Percentiles rank a stretch among this genome's conserved stretches.
Evolutionary conservation across 352 stramenopile species (phyloP).

Genomic region (Phytophthora ohioensis): DNA sequence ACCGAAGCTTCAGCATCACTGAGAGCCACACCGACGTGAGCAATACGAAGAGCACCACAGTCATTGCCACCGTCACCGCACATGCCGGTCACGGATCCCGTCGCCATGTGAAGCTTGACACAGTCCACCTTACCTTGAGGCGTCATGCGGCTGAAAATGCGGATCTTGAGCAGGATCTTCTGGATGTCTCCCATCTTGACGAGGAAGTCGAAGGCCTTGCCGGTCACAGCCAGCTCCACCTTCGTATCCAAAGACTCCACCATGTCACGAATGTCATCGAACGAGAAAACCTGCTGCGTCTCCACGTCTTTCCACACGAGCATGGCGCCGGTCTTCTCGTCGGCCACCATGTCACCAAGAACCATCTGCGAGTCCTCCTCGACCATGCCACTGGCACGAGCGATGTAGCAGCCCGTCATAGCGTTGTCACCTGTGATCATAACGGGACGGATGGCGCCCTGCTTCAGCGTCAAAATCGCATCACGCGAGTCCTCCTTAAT

Average conservation of each 20-base stretch:
- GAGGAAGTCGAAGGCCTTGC: slow-evolving; percentile 77
- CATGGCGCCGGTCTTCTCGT: slow-evolving; percentile 38
- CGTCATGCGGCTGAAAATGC: slow-evolving; percentile 87
- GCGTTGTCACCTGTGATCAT: slow-evolving; percentile 93
- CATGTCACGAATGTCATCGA: slow-evolving; percentile 60
- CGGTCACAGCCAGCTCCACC: slow-evolving; percentile 75
- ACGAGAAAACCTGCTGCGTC: slow-evolving; percentile 55
- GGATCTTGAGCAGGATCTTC: slow-evolving; percentile 67
- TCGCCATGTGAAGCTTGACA: slow-evolving; percentile 70
- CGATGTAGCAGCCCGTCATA: slow-evolving; percentile 84
- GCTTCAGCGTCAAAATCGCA: slow-evolving; percentile 81
- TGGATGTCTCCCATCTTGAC: slow-evolving; percentile 69
- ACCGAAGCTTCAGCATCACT: slow-evolving; percentile 90
- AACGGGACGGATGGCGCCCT: slow-evolving; percentile 75
- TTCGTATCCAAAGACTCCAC: slow-evolving; percentile 41
- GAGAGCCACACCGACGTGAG: slow-evolving; percentile 91
- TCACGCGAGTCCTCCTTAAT: slow-evolving; percentile 86
- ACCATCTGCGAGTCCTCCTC: slow-evolving; percentile 53
- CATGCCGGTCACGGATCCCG: slow-evolving; percentile 80
- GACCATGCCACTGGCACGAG: slow-evolving; percentile 72
- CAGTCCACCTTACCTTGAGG: slow-evolving; percentile 79
- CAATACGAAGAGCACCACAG: slow-evolving; percentile 91
- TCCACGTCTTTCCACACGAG: slow-evolving; percentile 79
- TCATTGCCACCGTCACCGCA: slow-evolving; percentile 92
- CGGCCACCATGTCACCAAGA: slow-evolving; percentile 67